Evolutionary conservation across 371 early-diverging fungal genomes (phyloP), one percentile per base, ranked within the genome.

Genomic region (Choanephora cucurbitarum): DNA sequence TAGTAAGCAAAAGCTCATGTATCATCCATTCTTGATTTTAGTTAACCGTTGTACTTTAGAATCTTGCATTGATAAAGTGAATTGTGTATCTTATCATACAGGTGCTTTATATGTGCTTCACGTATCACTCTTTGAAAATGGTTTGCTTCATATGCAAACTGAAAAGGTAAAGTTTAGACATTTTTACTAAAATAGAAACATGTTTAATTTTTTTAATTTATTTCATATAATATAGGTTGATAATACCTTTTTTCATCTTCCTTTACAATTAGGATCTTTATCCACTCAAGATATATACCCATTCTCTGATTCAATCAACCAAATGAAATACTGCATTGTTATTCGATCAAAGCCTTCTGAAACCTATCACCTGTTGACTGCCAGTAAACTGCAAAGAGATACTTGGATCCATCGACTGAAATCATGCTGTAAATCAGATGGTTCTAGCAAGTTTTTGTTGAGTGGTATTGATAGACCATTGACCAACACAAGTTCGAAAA

Each of bases 381-480:
- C 62, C 22, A 72, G 68, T 5, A 78, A 75, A 18, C 55, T 72
- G 22, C 79, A 85, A 33, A 67, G 79, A 41, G 81, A 84, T 52
- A 46, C 53, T 28, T 86, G 86, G 86, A 57, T 84, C 2, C 62
- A 68, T 13, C 69, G 67, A 21, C 70, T 86, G 15, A 83, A 84
- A 47, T 58, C 50, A 0, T 64, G 56, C 52, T 78, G 69, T 46
- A 66, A 66, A 43, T 69, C 58, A 23, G 71, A 66, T 24, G 49
- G 66, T 62, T 9, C 61, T 10, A 3, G 17, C 8, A 19, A 44
- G 15, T 37, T 44, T 17, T 44, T 44, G 17, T 13, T 37, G 10
- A 14, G 37, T 37, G 37, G 14, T 37, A 3, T 37, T 37, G 14
- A 37, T 37, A 31, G 37, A 15, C 14, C 60, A 28, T 24, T 45